Percentiles rank a stretch among this genome's conserved stretches.
Conservation (phyloP, 192 early-diverging fungal species). For the Chytriomyces hyalinus region DNA sequence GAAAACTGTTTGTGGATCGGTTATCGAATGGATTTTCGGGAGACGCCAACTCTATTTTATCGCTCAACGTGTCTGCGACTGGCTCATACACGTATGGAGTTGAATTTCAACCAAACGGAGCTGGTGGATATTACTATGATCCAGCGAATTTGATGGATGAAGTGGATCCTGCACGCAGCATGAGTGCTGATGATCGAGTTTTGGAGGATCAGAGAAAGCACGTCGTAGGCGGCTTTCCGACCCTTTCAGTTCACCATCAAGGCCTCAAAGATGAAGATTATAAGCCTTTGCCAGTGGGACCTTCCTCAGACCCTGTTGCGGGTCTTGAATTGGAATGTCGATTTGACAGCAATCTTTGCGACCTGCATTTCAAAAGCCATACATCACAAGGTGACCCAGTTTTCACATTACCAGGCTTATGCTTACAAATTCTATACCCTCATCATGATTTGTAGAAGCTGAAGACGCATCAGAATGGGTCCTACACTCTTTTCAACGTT, state of each 20-base stretch:
- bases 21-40: conserved; percentile 4
- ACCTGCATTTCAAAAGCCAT: background rate
- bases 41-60: background rate
- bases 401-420: too few species aligned
- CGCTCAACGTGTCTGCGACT: conserved; percentile 3
- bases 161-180: background rate
- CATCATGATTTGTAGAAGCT: background rate
- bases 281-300: conserved; percentile 37
- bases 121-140: conserved; percentile 15
- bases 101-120: background rate
- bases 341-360: background rate
- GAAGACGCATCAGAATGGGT: background rate
- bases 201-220: background rate
- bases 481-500: background rate
- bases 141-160: background rate
- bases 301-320: conserved; percentile 36
- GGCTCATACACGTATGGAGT: conserved; percentile 5
- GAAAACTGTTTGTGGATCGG: conserved; percentile 29
- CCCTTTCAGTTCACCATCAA: too few species aligned
- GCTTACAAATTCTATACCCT: too few species aligned
- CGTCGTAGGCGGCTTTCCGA: too few species aligned
- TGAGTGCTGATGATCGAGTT: conserved; percentile 1
- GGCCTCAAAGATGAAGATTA: too few species aligned
- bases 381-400: background rate
- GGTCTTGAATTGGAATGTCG: conserved; percentile 28